Conservation (phyloP, 2,329 filamentous ascomycete species). For the Onygenales sp. region DNA sequence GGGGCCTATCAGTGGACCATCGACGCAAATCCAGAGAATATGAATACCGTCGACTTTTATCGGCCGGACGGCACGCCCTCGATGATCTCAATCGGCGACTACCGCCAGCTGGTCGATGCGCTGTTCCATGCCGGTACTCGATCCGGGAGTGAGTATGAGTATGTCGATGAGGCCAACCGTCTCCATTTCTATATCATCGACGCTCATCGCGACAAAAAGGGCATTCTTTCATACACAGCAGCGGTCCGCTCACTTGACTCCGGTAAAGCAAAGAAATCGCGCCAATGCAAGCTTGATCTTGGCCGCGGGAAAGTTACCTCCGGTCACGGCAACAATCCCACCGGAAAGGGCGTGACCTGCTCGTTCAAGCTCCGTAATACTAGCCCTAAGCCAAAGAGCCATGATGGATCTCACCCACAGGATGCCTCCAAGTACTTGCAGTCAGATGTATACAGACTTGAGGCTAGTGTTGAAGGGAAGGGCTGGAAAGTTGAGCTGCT, state of each 20-base stretch:
- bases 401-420: conserved; percentile 5
- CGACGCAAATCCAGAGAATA: conserved; percentile 12
- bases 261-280: conserved; percentile 2
- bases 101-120: conserved; percentile 11
- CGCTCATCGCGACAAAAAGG: conserved; percentile 8
- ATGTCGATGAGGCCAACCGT: conserved; percentile 10
- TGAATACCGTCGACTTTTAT: conserved; percentile 10
- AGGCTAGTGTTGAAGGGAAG: conserved; percentile 8
- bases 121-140: conserved; percentile 13
- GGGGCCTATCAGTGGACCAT: conserved; percentile 12
- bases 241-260: conserved; percentile 7
- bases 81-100: conserved; percentile 11
- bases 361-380: conserved; percentile 11
- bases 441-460: conserved; percentile 12
- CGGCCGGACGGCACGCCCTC: conserved; percentile 9
- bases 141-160: conserved; percentile 13
- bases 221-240: conserved; percentile 11
- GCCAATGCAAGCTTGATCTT: conserved; percentile 7
- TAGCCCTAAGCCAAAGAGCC: conserved; percentile 5
- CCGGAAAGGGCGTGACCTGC: conserved; percentile 10
- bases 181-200: conserved; percentile 13
- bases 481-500: conserved; percentile 13
- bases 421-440: conserved; percentile 9
- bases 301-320: not conserved
- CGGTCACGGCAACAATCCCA: conserved; percentile 3